Evolutionary conservation across 73 alveolate species (phyloP).

Genomic region (Chromera velia): DNA sequence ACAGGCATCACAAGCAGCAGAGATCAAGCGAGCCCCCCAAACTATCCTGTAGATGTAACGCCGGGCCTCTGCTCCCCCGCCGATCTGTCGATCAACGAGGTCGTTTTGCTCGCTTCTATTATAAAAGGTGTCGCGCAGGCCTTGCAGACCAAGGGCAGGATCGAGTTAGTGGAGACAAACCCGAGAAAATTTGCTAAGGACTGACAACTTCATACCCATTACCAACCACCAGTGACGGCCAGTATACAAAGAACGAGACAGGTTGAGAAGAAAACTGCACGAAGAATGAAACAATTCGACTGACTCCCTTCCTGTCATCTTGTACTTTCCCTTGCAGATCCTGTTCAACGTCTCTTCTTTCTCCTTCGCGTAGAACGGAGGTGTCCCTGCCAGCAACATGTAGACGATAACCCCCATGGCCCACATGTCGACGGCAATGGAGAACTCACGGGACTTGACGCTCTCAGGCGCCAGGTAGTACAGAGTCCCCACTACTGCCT

Average conservation of each 20-base stretch:
- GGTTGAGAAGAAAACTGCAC: not conserved
- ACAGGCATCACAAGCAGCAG: too few relatives aligned
- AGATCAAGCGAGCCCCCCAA: too few relatives aligned
- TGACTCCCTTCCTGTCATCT: too few relatives aligned
- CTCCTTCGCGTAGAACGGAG: not conserved
- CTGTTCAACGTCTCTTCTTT: not conserved
- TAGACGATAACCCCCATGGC: constrained; percentile 36
- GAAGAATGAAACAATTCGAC: not conserved
- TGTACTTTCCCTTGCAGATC: not conserved
- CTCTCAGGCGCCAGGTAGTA: not conserved
- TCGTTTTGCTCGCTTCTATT: too few relatives aligned
- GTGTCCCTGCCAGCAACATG: constrained; percentile 16
- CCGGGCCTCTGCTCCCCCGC: too few relatives aligned
- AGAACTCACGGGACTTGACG: not conserved
- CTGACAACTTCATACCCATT: too few relatives aligned
- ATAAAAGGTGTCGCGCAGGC: too few relatives aligned
- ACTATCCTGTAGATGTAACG: too few relatives aligned
- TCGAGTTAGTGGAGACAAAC: too few relatives aligned
- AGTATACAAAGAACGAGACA: not conserved
- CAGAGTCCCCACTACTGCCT: not conserved
- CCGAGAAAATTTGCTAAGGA: too few relatives aligned
- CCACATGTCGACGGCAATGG: constrained; percentile 31
- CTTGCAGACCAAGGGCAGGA: too few relatives aligned
- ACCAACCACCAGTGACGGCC: not conserved
- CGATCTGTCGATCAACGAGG: too few relatives aligned